Percentiles rank a stretch among this genome's conserved stretches.
phyloP scores from a whole-genome alignment of 176 grass and related monocot genomes.

The Oryza rufipogon region DNA sequence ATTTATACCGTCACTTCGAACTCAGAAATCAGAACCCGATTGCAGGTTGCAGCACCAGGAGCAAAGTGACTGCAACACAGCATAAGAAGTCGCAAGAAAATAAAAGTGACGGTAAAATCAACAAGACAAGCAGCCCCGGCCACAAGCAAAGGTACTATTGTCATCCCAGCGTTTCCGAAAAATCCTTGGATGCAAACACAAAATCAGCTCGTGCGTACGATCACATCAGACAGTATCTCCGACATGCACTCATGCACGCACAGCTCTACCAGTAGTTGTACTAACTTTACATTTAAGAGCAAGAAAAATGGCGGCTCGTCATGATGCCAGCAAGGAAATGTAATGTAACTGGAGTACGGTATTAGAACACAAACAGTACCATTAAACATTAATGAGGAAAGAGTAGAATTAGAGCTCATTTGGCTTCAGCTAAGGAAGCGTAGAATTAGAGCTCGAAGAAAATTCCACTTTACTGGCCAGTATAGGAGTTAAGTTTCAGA shows the following conservation, averaged over 20 bases:
- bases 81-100: neutral
- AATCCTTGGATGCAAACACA: neutral
- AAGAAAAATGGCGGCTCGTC: neutral
- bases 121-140: neutral
- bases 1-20: neutral
- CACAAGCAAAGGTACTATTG: neutral
- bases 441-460: neutral
- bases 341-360: neutral
- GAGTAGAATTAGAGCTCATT: no score
- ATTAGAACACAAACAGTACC: neutral
- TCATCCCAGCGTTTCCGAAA: neutral
- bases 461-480: neutral
- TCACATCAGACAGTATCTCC: neutral
- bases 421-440: no score
- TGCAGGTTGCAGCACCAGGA: neutral
- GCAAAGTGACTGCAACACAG: neutral
- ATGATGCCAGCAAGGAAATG: neutral
- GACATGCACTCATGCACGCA: neutral
- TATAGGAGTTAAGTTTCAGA: neutral
- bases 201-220: neutral
- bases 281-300: no score
- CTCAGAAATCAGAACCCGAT: neutral
- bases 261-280: neutral
- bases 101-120: slow-evolving; percentile 17
- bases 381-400: neutral